Evolutionary conservation across 192 early-diverging fungal genomes (phyloP).

Genomic region (Diversispora epigaea): DNA sequence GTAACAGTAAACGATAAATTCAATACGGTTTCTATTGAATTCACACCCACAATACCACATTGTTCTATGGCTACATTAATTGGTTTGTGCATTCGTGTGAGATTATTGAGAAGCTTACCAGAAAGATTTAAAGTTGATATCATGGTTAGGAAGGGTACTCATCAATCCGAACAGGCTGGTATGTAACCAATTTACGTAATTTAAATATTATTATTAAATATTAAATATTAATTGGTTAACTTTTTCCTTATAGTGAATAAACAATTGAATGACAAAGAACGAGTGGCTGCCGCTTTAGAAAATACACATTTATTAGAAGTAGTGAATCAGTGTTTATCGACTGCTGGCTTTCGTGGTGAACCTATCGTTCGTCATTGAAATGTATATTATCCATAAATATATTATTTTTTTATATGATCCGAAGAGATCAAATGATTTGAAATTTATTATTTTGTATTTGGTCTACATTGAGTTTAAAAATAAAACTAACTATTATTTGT

Average conservation of each 20-base stretch:
- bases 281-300: slow-evolving; percentile 96
- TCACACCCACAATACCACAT: slow-evolving; percentile 98
- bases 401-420: not conserved
- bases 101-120: slow-evolving; percentile 82
- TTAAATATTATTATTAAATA: not conserved
- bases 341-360: slow-evolving; percentile 41
- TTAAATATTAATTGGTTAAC: not conserved
- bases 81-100: slow-evolving; percentile 94
- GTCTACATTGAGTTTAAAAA: no score
- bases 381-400: not conserved
- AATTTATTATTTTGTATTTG: no score
- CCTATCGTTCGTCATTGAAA: not conserved
- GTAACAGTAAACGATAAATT: slow-evolving; percentile 73
- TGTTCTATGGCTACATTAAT: slow-evolving; percentile 99
- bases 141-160: slow-evolving; percentile 85
- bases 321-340: slow-evolving; percentile 87
- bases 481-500: no score
- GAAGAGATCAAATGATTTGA: no score
- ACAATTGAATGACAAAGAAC: slow-evolving; percentile 98
- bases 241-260: slow-evolving; percentile 73
- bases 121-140: slow-evolving; percentile 95
- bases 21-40: slow-evolving; percentile 75
- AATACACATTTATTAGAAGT: slow-evolving; percentile 93
- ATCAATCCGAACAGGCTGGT: slow-evolving; percentile 85
- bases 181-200: not conserved